phyloP scores from a whole-genome alignment of 2,329 filamentous ascomycete genomes.

The Claviceps fusiformis region DNA sequence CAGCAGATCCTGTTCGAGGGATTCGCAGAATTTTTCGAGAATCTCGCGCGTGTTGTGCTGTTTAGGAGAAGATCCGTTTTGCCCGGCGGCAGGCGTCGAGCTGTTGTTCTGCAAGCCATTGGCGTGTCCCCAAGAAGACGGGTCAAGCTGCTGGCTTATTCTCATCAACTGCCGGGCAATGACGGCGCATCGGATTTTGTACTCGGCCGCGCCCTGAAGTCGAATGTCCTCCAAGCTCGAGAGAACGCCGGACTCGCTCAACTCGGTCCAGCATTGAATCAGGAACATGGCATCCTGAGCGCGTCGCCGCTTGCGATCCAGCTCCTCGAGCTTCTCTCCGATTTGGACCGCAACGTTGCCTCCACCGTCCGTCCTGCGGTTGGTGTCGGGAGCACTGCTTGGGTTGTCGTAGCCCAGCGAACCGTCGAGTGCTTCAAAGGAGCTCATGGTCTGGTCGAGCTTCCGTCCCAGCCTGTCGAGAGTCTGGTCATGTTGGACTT shows the following conservation, averaged over 20 bases:
- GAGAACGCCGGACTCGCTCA: conserved; percentile 78
- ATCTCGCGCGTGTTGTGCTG: conserved; percentile 66
- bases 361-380: conserved; percentile 37
- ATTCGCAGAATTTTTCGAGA: conserved; percentile 93
- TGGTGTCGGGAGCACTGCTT: conserved; percentile 17
- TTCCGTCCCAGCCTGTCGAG: conserved; percentile 77
- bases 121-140: conserved; percentile 53
- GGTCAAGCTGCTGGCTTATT: conserved; percentile 84
- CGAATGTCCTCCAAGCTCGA: conserved; percentile 81
- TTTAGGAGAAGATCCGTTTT: conserved; percentile 22
- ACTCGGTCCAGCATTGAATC: conserved; percentile 93
- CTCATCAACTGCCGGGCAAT: conserved; percentile 88
- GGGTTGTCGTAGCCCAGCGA: conserved; percentile 53
- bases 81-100: conserved; percentile 35
- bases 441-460: conserved; percentile 80
- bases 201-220: conserved; percentile 71
- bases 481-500: conserved; percentile 83
- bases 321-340: conserved; percentile 81
- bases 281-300: conserved; percentile 90
- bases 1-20: conserved; percentile 84
- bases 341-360: conserved; percentile 91
- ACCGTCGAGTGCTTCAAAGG: conserved; percentile 80
- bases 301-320: conserved; percentile 80
- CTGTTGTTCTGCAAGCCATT: conserved; percentile 43
- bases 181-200: conserved; percentile 85